Base-by-base conservation (phyloP, 225 moss, liverwort and hornwort species). In the Lunularia cruciata region DNA sequence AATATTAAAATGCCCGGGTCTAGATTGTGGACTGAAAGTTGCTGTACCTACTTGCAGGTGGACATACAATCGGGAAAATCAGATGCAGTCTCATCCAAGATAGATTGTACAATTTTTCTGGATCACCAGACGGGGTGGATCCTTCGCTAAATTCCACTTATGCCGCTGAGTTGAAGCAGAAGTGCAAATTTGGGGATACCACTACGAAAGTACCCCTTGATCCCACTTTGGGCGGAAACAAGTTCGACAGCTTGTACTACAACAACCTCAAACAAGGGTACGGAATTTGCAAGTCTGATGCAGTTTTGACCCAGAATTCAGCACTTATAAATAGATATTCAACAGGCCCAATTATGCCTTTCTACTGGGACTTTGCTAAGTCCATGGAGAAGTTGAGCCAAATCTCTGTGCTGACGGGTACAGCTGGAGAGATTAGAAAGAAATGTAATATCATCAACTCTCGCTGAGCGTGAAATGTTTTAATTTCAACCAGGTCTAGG, bases 11-110 rank as follows among this genome's bases (percentile, higher is more conserved):
- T 32, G 18, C 19, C 6, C 30, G 16, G 26, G 12, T 43, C 43
- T 11, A 1, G 22, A 1, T 1, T 11, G 43, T 43, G 43, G 43
- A 43, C 43, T 40, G 12, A 43, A 43, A 10, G 16, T n/a, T 43
- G 11, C 43, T 43, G 43, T 10, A 43, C 2, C 5, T 43, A 14
- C 27, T 38, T 61, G 73, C 77, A 82, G 82, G 77, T 8, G 83
- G 73, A 14, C 86, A 88, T 67, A 83, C 83, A 0, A 75, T 86
- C 6, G 86, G 88, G 0, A 66, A 74, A 70, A 61, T 76, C 48
- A 81, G 83, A 35, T 86, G 86, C 55, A 47, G 56, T 16, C 36
- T 74, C 14, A 67, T 88, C 48, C 47, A 58, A 3, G 40, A 70
- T 34, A 80, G 83, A 36, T 51, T 86, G 14, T 81, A 84, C 68